phyloP scores from a whole-genome alignment of 805 yeast species.

The Danielozyma ontarioensis region DNA sequence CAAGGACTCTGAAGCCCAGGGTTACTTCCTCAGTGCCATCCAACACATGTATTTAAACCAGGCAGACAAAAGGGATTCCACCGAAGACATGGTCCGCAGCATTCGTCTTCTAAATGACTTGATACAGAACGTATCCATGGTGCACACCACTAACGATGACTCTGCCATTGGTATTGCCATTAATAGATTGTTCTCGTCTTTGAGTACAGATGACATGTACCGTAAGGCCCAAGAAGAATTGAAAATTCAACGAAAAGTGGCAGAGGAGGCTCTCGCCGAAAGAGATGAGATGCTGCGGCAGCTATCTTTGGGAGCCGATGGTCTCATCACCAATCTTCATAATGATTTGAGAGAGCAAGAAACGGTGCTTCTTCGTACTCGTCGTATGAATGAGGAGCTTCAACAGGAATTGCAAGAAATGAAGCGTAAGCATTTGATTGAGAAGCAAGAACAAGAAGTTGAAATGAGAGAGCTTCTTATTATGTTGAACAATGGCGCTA shows the following conservation, averaged over 20 bases:
- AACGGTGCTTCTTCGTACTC: slow-evolving; percentile 49
- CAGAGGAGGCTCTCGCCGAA: slow-evolving; percentile 24
- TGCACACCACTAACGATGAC: slow-evolving; percentile 44
- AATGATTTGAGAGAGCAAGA: slow-evolving; percentile 63
- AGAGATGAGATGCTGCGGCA: slow-evolving; percentile 60
- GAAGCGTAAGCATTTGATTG: slow-evolving; percentile 53
- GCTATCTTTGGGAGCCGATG: slow-evolving; percentile 72
- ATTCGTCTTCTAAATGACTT: slow-evolving; percentile 62
- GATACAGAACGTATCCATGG: slow-evolving; percentile 55
- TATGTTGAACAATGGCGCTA: slow-evolving; percentile 47
- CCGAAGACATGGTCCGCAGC: slow-evolving; percentile 44
- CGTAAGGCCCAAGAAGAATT: slow-evolving; percentile 48
- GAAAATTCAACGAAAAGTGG: slow-evolving; percentile 14
- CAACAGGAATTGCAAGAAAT: slow-evolving; percentile 58
- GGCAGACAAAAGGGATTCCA: slow-evolving; percentile 42
- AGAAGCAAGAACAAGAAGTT: slow-evolving; percentile 70
- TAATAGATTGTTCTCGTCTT: slow-evolving; percentile 61
- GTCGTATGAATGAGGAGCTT: slow-evolving; percentile 58
- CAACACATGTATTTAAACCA: slow-evolving; percentile 61
- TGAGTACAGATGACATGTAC: slow-evolving; percentile 85
- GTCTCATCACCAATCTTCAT: slow-evolving; percentile 55
- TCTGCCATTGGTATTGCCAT: slow-evolving; percentile 67
- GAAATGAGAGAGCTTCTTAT: slow-evolving; percentile 72
- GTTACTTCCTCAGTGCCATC: slow-evolving; percentile 53
- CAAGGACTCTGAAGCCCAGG: slow-evolving; percentile 54